Percentiles rank a stretch among this genome's conserved stretches.
These are phyloP conservation scores for Xylaria hypoxylon DNA, from an alignment of 2,329 filamentous ascomycete species.

Conservation along the genomic window DNA sequence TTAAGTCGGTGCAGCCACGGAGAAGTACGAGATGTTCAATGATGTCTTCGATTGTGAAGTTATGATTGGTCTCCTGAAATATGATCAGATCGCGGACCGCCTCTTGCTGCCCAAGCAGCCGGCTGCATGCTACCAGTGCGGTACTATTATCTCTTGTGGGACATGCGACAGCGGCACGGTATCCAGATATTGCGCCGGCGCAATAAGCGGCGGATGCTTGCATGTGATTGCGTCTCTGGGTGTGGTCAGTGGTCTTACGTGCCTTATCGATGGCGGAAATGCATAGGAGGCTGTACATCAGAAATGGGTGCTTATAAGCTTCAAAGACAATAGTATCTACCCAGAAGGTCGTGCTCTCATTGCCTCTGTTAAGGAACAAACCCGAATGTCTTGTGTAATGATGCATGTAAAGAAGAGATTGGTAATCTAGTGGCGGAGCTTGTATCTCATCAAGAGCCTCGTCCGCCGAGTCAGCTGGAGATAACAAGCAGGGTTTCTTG, in stretches of 20 bases:
- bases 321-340: constrained; percentile 25
- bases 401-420: constrained; percentile 35
- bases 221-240: constrained; percentile 23
- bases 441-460: constrained; percentile 6
- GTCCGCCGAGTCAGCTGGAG: background rate
- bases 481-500: background rate
- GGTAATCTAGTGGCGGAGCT: constrained; percentile 24
- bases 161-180: constrained; percentile 22
- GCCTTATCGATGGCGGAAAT: constrained; percentile 30
- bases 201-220: constrained; percentile 30
- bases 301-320: constrained; percentile 28
- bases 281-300: constrained; percentile 32
- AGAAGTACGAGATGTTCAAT: constrained; percentile 32
- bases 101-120: constrained; percentile 33
- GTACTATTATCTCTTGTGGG: constrained; percentile 30
- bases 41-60: constrained; percentile 32
- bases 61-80: constrained; percentile 5
- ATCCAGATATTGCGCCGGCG: constrained; percentile 33
- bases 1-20: constrained; percentile 27
- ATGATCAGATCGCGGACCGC: constrained; percentile 24
- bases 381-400: constrained; percentile 28
- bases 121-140: constrained; percentile 31
- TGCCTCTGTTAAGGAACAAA: constrained; percentile 29
- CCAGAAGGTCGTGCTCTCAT: constrained; percentile 29
- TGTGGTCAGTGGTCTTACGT: constrained; percentile 15